Evolutionary conservation across 352 stramenopile species (phyloP).

Genomic region (Phytophthora sojae): DNA sequence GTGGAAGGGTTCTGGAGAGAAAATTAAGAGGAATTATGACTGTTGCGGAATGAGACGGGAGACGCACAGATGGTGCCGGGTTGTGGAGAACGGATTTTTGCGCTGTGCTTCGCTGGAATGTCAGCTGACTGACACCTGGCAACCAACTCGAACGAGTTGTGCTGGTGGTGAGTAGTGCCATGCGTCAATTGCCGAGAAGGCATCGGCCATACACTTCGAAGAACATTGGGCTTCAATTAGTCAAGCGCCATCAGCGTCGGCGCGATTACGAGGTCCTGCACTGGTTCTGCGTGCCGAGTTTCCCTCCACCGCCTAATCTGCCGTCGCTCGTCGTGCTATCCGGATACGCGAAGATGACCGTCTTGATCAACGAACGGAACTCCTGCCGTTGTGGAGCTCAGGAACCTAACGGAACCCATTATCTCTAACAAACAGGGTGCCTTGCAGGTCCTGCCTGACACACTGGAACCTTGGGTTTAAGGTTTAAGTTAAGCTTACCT

Average conservation of each 20-base stretch:
- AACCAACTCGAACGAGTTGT: not conserved
- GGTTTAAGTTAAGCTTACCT: not conserved
- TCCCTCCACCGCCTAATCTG: not conserved
- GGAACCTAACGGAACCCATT: no score
- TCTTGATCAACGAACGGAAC: no score
- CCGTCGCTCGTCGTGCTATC: not conserved
- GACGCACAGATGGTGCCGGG: not conserved
- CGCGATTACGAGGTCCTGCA: not conserved
- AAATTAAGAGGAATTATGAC: no score
- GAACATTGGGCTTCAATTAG: no score
- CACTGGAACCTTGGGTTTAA: not conserved
- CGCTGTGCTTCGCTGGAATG: not conserved
- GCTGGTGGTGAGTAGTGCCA: no score
- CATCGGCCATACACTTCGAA: no score
- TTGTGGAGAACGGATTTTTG: slow-evolving; percentile 14
- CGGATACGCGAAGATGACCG: not conserved
- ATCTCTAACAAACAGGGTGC: no score
- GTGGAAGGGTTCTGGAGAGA: not conserved
- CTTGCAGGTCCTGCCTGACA: no score
- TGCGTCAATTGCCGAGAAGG: no score
- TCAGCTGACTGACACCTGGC: not conserved
- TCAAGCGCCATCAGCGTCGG: no score
- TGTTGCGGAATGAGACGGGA: not conserved
- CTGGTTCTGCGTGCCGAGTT: not conserved
- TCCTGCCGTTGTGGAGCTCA: not conserved